These are phyloP conservation scores for Trypanosoma theileri DNA, from an alignment of 208 protist species.

Conservation along the genomic window DNA sequence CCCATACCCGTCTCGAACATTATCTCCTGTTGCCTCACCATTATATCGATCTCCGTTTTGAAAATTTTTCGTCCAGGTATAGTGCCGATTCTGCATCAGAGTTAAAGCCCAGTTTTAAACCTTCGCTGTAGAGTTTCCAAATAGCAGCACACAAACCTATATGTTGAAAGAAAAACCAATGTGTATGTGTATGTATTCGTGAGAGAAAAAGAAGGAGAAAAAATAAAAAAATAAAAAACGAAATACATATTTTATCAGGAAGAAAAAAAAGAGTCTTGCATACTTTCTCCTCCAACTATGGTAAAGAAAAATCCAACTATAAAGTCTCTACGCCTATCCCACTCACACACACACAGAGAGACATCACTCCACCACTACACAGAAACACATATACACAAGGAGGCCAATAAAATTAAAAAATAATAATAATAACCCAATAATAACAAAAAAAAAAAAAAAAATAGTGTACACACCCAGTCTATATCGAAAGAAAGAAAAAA, in stretches of 20 bases:
- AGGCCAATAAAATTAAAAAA: constrained; percentile 17
- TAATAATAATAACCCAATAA: neutral
- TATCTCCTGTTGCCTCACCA: constrained; percentile 59
- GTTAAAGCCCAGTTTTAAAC: too few relatives aligned
- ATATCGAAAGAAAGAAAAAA: constrained; percentile 15
- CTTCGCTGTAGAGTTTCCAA: too few relatives aligned
- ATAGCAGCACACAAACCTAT: neutral
- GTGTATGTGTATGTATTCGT: too few relatives aligned
- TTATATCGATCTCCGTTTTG: constrained; percentile 69
- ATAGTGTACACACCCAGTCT: too few relatives aligned
- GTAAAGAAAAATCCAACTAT: too few relatives aligned
- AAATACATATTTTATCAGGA: constrained; percentile 5
- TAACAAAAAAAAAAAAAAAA: neutral
- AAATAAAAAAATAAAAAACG: constrained; percentile 3
- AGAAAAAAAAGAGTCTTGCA: neutral
- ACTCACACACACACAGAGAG: neutral
- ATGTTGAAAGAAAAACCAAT: neutral
- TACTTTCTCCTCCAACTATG: neutral
- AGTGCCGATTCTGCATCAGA: constrained; percentile 34
- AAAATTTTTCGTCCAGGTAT: constrained; percentile 61
- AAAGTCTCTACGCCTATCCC: neutral
- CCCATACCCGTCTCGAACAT: constrained; percentile 63
- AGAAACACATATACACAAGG: constrained; percentile 15
- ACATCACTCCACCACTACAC: too few relatives aligned
- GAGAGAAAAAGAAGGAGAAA: neutral